phyloP scores from a whole-genome alignment of 208 protist genomes.

The Trypanosoma congolense region DNA sequence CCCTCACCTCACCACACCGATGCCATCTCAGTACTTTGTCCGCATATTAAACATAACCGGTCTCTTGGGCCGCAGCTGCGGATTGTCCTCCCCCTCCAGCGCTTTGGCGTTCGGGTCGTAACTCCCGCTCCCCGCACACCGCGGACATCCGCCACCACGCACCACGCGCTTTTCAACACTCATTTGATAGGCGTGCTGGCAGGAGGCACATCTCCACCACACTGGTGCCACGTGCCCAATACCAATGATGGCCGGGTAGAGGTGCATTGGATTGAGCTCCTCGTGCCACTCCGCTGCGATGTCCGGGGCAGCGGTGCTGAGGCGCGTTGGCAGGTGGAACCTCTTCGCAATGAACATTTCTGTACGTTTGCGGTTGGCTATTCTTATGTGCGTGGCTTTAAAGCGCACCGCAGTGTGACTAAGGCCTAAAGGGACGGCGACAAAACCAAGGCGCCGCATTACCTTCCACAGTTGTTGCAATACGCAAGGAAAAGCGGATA shows the following conservation, averaged over 20 bases:
- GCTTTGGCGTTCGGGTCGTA: neutral
- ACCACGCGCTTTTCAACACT: constrained; percentile 89
- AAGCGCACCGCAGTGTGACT: constrained; percentile 4
- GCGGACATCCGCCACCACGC: constrained; percentile 67
- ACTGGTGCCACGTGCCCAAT: constrained; percentile 72
- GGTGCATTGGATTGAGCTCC: constrained; percentile 70
- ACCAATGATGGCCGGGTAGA: constrained; percentile 83
- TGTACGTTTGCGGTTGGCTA: constrained; percentile 79
- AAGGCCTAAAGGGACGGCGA: constrained; percentile 4
- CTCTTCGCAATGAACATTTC: constrained; percentile 83
- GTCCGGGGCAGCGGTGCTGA: constrained; percentile 80
- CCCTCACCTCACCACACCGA: too few relatives aligned
- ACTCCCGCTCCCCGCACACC: constrained; percentile 25
- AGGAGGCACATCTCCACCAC: constrained; percentile 70
- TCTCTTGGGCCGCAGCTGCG: constrained; percentile 63
- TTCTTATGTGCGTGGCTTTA: constrained; percentile 46
- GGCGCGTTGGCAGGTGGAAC: constrained; percentile 79
- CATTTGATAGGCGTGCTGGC: constrained; percentile 58
- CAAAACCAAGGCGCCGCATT: constrained; percentile 6
- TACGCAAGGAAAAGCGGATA: neutral
- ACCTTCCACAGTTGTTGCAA: neutral
- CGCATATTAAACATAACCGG: constrained; percentile 72
- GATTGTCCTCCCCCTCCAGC: constrained; percentile 60
- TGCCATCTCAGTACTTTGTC: constrained; percentile 82
- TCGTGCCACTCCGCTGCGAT: constrained; percentile 87